Conservation (phyloP, 192 early-diverging fungal species). For the Pilaira anomala region DNA sequence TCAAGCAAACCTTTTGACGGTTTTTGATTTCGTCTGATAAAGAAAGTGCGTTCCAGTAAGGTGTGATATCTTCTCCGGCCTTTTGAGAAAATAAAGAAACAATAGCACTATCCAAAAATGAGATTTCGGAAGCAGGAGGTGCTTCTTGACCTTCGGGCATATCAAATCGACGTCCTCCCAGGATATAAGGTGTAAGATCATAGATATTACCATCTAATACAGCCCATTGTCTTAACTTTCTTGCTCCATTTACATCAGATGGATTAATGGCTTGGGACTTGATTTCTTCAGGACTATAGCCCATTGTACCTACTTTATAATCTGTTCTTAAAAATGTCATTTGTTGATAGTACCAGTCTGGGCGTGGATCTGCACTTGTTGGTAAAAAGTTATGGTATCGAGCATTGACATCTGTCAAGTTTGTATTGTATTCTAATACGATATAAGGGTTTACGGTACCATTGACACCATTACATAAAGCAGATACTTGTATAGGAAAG, state of each 20-base stretch:
- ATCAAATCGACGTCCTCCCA: constrained; percentile 43
- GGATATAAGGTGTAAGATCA: constrained; percentile 69
- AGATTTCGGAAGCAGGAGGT: constrained; percentile 39
- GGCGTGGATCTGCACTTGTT: constrained; percentile 54
- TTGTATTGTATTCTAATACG: constrained; percentile 47
- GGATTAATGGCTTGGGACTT: constrained; percentile 42
- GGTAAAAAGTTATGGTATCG: constrained; percentile 72
- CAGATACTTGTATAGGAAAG: constrained; percentile 74
- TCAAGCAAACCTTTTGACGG: constrained; percentile 70
- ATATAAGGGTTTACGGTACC: constrained; percentile 42
- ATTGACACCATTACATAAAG: constrained; percentile 46
- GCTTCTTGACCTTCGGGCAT: constrained; percentile 39
- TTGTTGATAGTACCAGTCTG: constrained; percentile 69
- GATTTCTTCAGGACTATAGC: constrained; percentile 55
- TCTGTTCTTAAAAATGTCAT: constrained; percentile 57
- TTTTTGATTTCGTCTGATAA: constrained; percentile 42
- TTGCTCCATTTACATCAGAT: constrained; percentile 28
- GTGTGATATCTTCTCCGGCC: constrained; percentile 62
- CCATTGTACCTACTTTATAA: constrained; percentile 67
- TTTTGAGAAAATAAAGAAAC: constrained; percentile 64
- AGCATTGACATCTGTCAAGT: constrained; percentile 47
- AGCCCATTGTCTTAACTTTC: constrained; percentile 48
- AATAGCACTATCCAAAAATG: constrained; percentile 59
- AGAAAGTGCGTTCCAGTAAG: constrained; percentile 54
- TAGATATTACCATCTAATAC: constrained; percentile 70